Percentiles rank a stretch among this genome's conserved stretches.
These are phyloP conservation scores for Crucibulum laeve DNA, from an alignment of 768 basidiomycete species.

Conservation along the genomic window DNA sequence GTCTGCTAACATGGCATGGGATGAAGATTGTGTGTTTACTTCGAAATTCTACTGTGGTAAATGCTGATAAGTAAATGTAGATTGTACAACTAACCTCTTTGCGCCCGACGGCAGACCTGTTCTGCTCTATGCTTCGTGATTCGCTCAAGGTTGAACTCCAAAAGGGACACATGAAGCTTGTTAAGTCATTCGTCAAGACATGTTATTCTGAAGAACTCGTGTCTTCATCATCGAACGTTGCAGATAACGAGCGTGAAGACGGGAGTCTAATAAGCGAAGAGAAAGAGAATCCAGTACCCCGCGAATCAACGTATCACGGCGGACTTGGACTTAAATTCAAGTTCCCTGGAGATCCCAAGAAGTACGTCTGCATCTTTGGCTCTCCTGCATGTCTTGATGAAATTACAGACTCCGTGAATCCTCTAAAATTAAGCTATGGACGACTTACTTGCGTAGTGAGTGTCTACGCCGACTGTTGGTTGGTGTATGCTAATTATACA, in stretches of 20 bases:
- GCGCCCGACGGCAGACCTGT: slow-evolving; percentile 88
- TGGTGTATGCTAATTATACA: slow-evolving; percentile 6
- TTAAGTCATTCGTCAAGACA: slow-evolving; percentile 87
- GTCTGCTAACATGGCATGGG: slow-evolving; percentile 90
- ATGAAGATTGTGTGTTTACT: slow-evolving; percentile 74
- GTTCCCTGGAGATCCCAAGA: slow-evolving; percentile 90
- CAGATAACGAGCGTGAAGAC: slow-evolving; percentile 66
- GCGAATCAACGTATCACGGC: slow-evolving; percentile 62
- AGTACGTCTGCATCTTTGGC: slow-evolving; percentile 41
- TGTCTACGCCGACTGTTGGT: slow-evolving; percentile 3
- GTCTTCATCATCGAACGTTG: slow-evolving; percentile 47
- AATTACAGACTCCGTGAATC: slow-evolving; percentile 71
- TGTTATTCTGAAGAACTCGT: slow-evolving; percentile 93
- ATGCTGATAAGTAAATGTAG: slow-evolving; percentile 27
- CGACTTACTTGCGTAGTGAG: slow-evolving; percentile 76
- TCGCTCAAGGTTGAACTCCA: slow-evolving; percentile 87
- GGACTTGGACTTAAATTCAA: slow-evolving; percentile 81
- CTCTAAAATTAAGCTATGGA: slow-evolving; percentile 96
- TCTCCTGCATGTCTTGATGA: neutral
- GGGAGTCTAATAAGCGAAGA: slow-evolving; percentile 56
- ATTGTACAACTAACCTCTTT: slow-evolving; percentile 92
- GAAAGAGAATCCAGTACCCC: slow-evolving; percentile 39
- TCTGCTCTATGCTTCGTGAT: slow-evolving; percentile 85
- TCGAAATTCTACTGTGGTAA: too few species aligned
- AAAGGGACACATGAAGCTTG: slow-evolving; percentile 87